Evolutionary conservation across 495 filamentous ascomycete genomes (phyloP).

Genomic region (Cercophora sp.): DNA sequence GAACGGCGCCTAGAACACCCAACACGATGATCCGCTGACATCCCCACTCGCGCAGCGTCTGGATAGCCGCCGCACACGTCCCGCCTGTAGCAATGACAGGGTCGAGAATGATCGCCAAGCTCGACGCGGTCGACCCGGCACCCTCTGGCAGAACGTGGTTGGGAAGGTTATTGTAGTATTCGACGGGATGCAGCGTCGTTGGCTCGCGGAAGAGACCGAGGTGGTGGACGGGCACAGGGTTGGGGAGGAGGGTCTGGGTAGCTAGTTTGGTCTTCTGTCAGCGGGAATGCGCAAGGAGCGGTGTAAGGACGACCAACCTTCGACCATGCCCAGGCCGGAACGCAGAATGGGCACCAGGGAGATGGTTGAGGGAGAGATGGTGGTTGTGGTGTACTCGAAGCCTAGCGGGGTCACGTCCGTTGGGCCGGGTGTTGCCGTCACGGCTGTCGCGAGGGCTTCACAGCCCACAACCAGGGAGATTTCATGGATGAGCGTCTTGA

Average conservation of each 20-base stretch:
- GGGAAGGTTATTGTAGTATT: constrained; percentile 98
- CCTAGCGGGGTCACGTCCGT: constrained; percentile 74
- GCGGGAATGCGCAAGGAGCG: constrained; percentile 2
- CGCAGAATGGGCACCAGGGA: constrained; percentile 89
- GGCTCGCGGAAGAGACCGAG: constrained; percentile 90
- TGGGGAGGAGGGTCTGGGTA: constrained; percentile 75
- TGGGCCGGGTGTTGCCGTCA: constrained; percentile 48
- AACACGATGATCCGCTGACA: constrained; percentile 74
- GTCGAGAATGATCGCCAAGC: constrained; percentile 80
- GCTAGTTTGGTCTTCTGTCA: constrained; percentile 44
- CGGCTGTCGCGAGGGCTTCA: constrained; percentile 68
- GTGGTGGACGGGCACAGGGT: constrained; percentile 81
- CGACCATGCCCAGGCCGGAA: constrained; percentile 85
- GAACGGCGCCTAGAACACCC: constrained; percentile 65
- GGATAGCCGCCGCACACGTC: constrained; percentile 83
- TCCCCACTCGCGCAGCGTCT: constrained; percentile 87
- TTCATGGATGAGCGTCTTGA: constrained; percentile 77
- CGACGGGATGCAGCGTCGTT: constrained; percentile 77
- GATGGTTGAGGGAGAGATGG: constrained; percentile 58
- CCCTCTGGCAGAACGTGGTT: constrained; percentile 47
- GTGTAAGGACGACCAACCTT: constrained; percentile 46
- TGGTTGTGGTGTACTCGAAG: constrained; percentile 59
- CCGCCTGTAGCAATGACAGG: constrained; percentile 92
- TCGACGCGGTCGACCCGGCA: constrained; percentile 33
- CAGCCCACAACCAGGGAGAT: constrained; percentile 77